phyloP scores from a whole-genome alignment of 768 basidiomycete genomes.

The Pilatotrama ljubarskyi region DNA sequence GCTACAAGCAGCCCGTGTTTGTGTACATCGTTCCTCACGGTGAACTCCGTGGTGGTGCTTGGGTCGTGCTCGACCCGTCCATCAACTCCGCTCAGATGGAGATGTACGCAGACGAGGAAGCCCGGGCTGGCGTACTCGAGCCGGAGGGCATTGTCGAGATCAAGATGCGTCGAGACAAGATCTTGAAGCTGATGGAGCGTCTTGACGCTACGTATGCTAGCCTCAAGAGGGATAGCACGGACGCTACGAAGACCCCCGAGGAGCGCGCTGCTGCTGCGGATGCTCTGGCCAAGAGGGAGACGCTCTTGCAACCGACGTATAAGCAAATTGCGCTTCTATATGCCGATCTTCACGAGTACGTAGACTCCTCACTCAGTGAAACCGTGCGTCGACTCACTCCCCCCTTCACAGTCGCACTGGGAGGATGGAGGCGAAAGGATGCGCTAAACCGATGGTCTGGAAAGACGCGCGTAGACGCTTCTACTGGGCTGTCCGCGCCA shows the following conservation, averaged over 20 bases:
- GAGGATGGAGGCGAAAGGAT: slow-evolving; percentile 97
- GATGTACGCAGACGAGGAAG: slow-evolving; percentile 97
- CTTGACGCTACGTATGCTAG: slow-evolving; percentile 81
- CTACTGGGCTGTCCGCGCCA: slow-evolving; percentile 92
- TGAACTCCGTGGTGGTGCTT: slow-evolving; percentile 97
- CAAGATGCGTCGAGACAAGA: slow-evolving; percentile 95
- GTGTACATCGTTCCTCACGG: slow-evolving; percentile 99
- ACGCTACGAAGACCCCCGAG: slow-evolving; percentile 68
- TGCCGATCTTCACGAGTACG: slow-evolving; percentile 95
- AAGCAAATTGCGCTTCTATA: slow-evolving; percentile 92
- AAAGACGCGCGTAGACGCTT: slow-evolving; percentile 86
- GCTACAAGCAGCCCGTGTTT: slow-evolving; percentile 96
- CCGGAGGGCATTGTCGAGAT: slow-evolving; percentile 98
- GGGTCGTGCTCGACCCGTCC: slow-evolving; percentile 98
- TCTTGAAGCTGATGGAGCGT: slow-evolving; percentile 88
- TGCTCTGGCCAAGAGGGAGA: slow-evolving; percentile 74
- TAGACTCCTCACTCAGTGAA: slow-evolving; percentile 11
- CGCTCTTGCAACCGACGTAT: slow-evolving; percentile 82
- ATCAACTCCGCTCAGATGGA: slow-evolving; percentile 98
- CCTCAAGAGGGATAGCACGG: slow-evolving; percentile 79
- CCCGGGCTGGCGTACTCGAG: slow-evolving; percentile 94
- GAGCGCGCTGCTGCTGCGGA: slow-evolving; percentile 71
- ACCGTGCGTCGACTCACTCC: slow-evolving; percentile 2
- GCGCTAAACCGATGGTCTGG: slow-evolving; percentile 86
- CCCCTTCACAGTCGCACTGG: slow-evolving; percentile 71